Evolutionary conservation across 768 basidiomycete genomes (phyloP), one percentile per base, ranked within the genome.

Genomic region (Amanita exitialis): DNA sequence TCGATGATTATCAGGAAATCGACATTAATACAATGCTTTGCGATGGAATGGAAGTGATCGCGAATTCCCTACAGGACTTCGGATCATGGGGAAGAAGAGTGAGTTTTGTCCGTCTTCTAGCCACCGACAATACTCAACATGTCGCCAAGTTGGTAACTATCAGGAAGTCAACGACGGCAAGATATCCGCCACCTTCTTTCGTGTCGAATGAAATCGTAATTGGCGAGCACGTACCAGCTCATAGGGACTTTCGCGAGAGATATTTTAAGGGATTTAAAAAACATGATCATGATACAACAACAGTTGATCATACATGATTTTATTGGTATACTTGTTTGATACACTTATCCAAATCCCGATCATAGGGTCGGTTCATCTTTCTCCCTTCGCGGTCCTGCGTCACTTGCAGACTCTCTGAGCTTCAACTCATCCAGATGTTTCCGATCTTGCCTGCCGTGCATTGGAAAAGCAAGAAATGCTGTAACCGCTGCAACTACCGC

Each of bases 11-110:
- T 61, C 79, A 86, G 54, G 87, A 89, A 57, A 69, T 96, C 1
- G 96, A 99, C 60, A 71, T 98, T 7, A 75, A 86, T 27, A 66
- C 73, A 1, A 77, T 90, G 64, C 73, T 91, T 3, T 89, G 86
- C 57, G 81, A 82, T 20, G 94, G 93, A 1, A 93, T 98, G 87
- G 81, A 82, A 57, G 66, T 98, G 16, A 73, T 93, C 38, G 84
- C 86, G 0, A 94, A 95, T 62, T 93, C 90, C 32, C 66, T 91
- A 55, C 93, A 99, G 65, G 83, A 86, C 58, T 99, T 97, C 61
- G 93, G 93, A 12, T 87, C 83, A 21, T 99, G 95, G 95, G 93
- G 91, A 1, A 73, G 95, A 57, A 68, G 95, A 62, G 93, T 92
- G 60, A 66, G 87, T 69, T 21, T 39, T 44, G 7, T 12, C 9